Conservation (phyloP, 139 green algal species). For the Chlamydomonas sp. region DNA sequence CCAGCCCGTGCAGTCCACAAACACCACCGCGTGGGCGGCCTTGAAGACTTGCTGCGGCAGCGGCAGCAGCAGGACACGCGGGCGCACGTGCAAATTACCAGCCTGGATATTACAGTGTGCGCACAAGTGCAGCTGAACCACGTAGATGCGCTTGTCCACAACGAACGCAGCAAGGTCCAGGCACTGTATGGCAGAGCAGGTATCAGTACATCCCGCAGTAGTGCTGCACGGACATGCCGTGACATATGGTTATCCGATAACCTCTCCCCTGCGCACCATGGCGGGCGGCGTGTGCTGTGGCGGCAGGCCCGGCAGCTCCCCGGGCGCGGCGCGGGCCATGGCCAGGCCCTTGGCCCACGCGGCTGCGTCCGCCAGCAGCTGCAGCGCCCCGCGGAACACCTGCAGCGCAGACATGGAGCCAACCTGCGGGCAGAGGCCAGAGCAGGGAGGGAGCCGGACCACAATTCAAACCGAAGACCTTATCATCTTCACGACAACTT, state of each 20-base stretch:
- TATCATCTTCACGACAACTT: too few relatives aligned
- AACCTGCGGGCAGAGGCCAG: conserved; percentile 29
- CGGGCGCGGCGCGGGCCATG: conserved; percentile 35
- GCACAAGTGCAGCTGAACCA: too few relatives aligned
- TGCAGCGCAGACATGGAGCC: conserved; percentile 68
- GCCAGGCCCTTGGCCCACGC: conserved; percentile 58
- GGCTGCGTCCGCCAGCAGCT: conserved; percentile 47
- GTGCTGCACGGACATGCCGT: too few relatives aligned
- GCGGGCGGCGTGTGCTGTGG: background rate
- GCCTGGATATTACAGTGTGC: too few relatives aligned
- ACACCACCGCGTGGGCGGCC: conserved; percentile 51
- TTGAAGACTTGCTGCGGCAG: conserved; percentile 48
- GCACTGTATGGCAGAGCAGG: too few relatives aligned
- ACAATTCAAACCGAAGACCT: too few relatives aligned
- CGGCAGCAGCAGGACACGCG: conserved; percentile 16
- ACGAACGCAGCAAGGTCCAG: too few relatives aligned
- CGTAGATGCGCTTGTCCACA: too few relatives aligned
- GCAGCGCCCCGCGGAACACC: conserved; percentile 62
- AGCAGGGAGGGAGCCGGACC: background rate
- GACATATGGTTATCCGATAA: too few relatives aligned
- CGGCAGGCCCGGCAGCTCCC: background rate
- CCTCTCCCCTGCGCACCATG: background rate
- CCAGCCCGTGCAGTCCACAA: conserved; percentile 74
- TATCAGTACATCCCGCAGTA: too few relatives aligned
- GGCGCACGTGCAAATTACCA: too few relatives aligned